Evolutionary conservation across 768 basidiomycete species (phyloP).

Genomic region (Boletus speciosus): DNA sequence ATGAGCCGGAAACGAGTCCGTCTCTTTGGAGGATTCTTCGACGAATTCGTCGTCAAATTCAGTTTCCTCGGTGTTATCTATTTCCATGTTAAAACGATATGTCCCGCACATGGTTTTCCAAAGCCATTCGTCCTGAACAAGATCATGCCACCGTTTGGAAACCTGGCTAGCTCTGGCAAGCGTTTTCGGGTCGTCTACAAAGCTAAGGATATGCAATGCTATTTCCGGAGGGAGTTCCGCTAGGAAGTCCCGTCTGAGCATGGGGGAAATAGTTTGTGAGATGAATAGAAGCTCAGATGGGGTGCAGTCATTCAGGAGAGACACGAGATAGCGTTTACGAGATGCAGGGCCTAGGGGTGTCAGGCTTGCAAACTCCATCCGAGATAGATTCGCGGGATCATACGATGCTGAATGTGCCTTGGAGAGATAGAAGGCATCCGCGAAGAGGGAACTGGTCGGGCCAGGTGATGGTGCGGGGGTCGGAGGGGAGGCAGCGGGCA

Average conservation of each 20-base stretch:
- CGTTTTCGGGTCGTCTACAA: slow-evolving; percentile 70
- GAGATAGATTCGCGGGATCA: slow-evolving; percentile 26
- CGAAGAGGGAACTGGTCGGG: slow-evolving; percentile 50
- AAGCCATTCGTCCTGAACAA: slow-evolving; percentile 70
- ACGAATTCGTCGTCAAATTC: slow-evolving; percentile 24
- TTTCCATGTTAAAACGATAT: slow-evolving; percentile 44
- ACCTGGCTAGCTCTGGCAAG: slow-evolving; percentile 70
- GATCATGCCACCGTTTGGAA: slow-evolving; percentile 63
- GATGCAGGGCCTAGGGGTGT: slow-evolving; percentile 35
- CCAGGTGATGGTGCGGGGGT: slow-evolving; percentile 60
- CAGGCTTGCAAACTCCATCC: slow-evolving; percentile 32
- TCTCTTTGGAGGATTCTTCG: slow-evolving; percentile 34
- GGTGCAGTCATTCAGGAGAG: slow-evolving; percentile 51
- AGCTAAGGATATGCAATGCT: slow-evolving; percentile 68
- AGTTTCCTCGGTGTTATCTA: slow-evolving; percentile 18
- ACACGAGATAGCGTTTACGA: slow-evolving; percentile 50
- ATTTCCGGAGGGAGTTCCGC: slow-evolving; percentile 66
- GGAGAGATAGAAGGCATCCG: slow-evolving; percentile 20
- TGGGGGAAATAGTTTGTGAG: slow-evolving; percentile 58
- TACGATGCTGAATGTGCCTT: slow-evolving; percentile 9
- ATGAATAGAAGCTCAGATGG: slow-evolving; percentile 64
- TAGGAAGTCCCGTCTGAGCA: slow-evolving; percentile 61
- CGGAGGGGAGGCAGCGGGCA: slow-evolving; percentile 55
- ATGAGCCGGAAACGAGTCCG: slow-evolving; percentile 32
- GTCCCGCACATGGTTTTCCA: slow-evolving; percentile 75